Percentiles rank a stretch among this genome's conserved stretches.
These are phyloP conservation scores for Psidium friedrichsthalianum DNA, from an alignment of 345 rosid genomes.

Conservation along the genomic window DNA sequence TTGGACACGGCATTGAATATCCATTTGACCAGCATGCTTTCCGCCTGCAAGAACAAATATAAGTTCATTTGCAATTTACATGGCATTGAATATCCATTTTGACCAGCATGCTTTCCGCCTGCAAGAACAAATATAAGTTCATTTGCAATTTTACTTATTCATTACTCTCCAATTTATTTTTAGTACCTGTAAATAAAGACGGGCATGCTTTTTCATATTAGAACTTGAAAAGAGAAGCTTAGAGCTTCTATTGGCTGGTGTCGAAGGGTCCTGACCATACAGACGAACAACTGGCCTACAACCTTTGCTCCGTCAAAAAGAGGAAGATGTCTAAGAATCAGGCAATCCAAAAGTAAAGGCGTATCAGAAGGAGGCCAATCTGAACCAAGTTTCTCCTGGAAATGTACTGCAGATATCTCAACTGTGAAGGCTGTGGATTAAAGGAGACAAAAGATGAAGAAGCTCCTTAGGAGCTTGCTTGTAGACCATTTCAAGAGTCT, in stretches of 20 bases:
- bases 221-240: conserved; percentile 73
- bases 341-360: conserved; percentile 74
- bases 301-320: conserved; percentile 55
- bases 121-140: conserved; percentile 18
- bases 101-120: conserved; percentile 77
- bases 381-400: conserved; percentile 76
- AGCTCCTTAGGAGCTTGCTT: conserved; percentile 96
- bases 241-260: conserved; percentile 70
- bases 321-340: conserved; percentile 79
- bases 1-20: conserved; percentile 72
- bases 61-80: no score
- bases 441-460: conserved; percentile 67
- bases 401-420: conserved; percentile 96
- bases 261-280: conserved; percentile 79
- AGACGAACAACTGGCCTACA: conserved; percentile 82
- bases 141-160: background rate
- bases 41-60: conserved; percentile 53
- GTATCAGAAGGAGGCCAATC: no score
- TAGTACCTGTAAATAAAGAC: conserved; percentile 58
- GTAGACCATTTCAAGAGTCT: conserved; percentile 97
- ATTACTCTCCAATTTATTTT: background rate
- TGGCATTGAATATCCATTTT: conserved; percentile 74
- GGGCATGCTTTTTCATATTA: conserved; percentile 49
- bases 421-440: conserved; percentile 88
- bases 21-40: conserved; percentile 65